These are phyloP conservation scores for Magnaporthiopsis rhizophila DNA, from an alignment of 2,329 filamentous ascomycete species.

Conservation along the genomic window DNA sequence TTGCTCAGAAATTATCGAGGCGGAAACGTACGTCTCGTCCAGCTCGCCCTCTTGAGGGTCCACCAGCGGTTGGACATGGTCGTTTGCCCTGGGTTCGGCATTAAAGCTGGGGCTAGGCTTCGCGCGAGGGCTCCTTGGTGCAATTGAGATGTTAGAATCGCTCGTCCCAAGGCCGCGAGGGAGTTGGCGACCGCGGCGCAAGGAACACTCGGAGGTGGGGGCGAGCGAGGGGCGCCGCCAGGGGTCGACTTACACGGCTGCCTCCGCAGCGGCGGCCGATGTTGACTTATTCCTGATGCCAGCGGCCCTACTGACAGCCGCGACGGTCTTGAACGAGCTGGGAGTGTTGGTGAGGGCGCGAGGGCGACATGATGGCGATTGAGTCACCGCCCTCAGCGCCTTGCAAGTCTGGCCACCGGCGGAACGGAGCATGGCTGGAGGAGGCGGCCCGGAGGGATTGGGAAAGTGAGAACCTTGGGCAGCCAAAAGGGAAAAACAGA, in stretches of 20 bases:
- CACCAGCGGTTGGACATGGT: slow-evolving; percentile 63
- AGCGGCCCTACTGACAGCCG: slow-evolving; percentile 30
- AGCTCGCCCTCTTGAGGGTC: slow-evolving; percentile 53
- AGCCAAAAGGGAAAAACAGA: not conserved
- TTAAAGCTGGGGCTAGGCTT: slow-evolving; percentile 58
- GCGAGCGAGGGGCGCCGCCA: not conserved
- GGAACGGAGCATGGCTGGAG: slow-evolving; percentile 35
- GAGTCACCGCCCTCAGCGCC: slow-evolving; percentile 36
- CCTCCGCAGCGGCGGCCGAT: slow-evolving; percentile 37
- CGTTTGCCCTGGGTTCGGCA: slow-evolving; percentile 32
- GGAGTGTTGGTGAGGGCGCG: slow-evolving; percentile 34
- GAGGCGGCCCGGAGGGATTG: not conserved
- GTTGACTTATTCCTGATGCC: slow-evolving; percentile 42
- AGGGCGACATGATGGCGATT: slow-evolving; percentile 25
- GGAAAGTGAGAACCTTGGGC: slow-evolving; percentile 4
- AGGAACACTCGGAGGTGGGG: not conserved
- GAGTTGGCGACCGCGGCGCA: slow-evolving; percentile 6
- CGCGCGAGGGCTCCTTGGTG: slow-evolving; percentile 44
- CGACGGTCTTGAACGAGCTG: slow-evolving; percentile 23
- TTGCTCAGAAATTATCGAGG: slow-evolving; percentile 8
- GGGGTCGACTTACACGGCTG: slow-evolving; percentile 42
- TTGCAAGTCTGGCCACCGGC: slow-evolving; percentile 35
- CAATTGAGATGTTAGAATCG: slow-evolving; percentile 16
- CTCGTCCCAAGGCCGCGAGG: not conserved
- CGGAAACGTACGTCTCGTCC: slow-evolving; percentile 66